These are phyloP conservation scores for Suhomyces canberraensis DNA, from an alignment of 805 yeast species.

Conservation along the genomic window DNA sequence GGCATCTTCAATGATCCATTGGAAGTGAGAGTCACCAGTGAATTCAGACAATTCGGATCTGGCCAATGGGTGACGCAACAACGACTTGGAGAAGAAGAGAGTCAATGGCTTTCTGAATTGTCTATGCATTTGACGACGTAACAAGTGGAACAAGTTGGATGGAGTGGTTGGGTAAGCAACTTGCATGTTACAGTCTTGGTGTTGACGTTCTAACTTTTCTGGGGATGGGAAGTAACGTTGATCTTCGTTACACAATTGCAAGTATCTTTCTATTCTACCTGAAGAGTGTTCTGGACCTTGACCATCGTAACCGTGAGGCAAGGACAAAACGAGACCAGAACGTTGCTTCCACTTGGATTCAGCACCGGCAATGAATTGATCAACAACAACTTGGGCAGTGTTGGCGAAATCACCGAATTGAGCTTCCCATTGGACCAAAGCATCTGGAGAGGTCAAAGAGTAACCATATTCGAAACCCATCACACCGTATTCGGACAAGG, in stretches of 20 bases:
- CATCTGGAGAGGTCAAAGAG: constrained; percentile 95
- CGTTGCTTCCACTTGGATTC: constrained; percentile 99
- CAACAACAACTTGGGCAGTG: constrained; percentile 97
- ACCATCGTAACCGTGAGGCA: constrained; percentile 99
- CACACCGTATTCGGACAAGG: constrained; percentile 97
- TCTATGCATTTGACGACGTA: constrained; percentile 99
- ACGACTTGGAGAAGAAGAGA: constrained; percentile 85
- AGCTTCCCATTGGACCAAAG: constrained; percentile 98
- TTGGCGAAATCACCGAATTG: constrained; percentile 99
- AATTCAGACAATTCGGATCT: constrained; percentile 81
- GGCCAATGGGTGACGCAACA: constrained; percentile 97
- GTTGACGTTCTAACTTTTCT: constrained; percentile 91
- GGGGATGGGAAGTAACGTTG: constrained; percentile 88
- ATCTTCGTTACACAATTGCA: constrained; percentile 94
- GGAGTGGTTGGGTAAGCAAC: constrained; percentile 98
- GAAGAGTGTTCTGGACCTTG: constrained; percentile 99
- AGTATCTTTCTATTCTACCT: constrained; percentile 94
- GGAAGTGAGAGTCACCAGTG: constrained; percentile 88
- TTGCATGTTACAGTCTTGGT: constrained; percentile 98
- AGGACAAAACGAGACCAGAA: constrained; percentile 89
- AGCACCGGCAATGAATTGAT: constrained; percentile 94
- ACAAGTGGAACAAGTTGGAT: constrained; percentile 89
- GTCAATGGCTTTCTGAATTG: constrained; percentile 94
- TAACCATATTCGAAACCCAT: constrained; percentile 99
- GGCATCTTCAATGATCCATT: constrained; percentile 92